Base-by-base conservation (phyloP, 139 green algal species). In the Axilococcus clingmanii region DNA sequence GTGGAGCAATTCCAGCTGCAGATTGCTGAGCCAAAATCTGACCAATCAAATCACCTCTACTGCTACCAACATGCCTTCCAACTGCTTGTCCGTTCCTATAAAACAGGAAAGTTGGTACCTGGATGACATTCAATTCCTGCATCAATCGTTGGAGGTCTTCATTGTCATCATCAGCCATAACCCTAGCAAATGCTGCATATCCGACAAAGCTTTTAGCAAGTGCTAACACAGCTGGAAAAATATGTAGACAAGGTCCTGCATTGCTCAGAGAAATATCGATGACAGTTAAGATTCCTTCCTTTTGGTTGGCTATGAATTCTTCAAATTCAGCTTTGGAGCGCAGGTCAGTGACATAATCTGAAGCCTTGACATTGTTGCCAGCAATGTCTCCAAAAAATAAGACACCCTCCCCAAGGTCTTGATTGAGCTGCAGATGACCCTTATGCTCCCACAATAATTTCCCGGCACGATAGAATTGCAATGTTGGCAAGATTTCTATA, bases 71-170 rank as follows among this genome's bases (percentile, higher is more conserved):
- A 55, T 91, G 82, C 3, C 80, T 66, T 4, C 69, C 76, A 22
- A 85, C 69, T 43, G 72, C 55, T 55, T 74, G 63, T 31, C 83
- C 77, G 17, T 27, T 48, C n/a, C 76, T 49, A 62, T 81, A 93
- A 48, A 94, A 94, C 1, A 94, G 31, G 59, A 94, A 94, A 12
- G 80, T 89, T 19, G 85, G 85, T 52, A 94, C 73, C 61, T 80
- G 55, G 19, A 34, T 28, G 24, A 41, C 11, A 7, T 35, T 40
- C 27, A 55, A 40, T 28, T 84, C 56, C 40, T 29, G 19, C 48
- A 79, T 32, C 7, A 84, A 24, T 14, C 52, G 9, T 32, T 59
- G 20, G 11, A 34, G 23, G 24, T 76, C 72, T 4, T 50, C 30
- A 33, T 41, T 59, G 12, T 53, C 51, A 31, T 85, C 73, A 42